These are phyloP conservation scores for Pterocarpus macrocarpus DNA, from an alignment of 306 rosid species.

Conservation along the genomic window DNA sequence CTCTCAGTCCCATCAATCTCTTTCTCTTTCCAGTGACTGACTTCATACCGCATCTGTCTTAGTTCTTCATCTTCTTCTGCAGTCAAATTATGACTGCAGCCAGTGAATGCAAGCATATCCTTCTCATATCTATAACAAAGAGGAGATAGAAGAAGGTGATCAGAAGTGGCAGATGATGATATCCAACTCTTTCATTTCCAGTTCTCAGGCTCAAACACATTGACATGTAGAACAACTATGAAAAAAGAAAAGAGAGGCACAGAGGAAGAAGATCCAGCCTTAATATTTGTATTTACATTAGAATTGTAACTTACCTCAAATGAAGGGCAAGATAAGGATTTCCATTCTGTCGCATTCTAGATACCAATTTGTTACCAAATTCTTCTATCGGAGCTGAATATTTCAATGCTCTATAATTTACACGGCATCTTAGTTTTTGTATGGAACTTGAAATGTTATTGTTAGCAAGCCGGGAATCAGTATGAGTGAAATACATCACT, in stretches of 20 bases:
- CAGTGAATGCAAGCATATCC: slow-evolving; percentile 99
- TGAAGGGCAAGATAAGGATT: slow-evolving; percentile 89
- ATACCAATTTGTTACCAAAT: slow-evolving; percentile 75
- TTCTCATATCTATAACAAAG: slow-evolving; percentile 81
- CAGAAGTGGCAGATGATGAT: neutral
- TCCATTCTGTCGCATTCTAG: slow-evolving; percentile 83
- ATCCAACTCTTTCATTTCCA: slow-evolving; percentile 22
- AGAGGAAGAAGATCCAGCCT: neutral
- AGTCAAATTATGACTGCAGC: slow-evolving; percentile 93
- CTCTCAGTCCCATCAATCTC: slow-evolving; percentile 95
- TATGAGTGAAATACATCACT: slow-evolving; percentile 88
- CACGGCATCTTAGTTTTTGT: slow-evolving; percentile 90
- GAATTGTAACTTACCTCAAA: slow-evolving; percentile 74
- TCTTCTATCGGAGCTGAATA: slow-evolving; percentile 89
- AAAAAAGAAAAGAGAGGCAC: neutral
- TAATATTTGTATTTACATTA: slow-evolving; percentile 36
- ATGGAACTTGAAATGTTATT: slow-evolving; percentile 73
- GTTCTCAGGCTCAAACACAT: slow-evolving; percentile 11
- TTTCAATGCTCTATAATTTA: slow-evolving; percentile 85
- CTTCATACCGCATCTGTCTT: slow-evolving; percentile 86
- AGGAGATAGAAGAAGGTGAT: slow-evolving; percentile 19
- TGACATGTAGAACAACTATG: neutral
- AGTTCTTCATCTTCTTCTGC: slow-evolving; percentile 86
- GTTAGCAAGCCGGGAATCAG: slow-evolving; percentile 91
- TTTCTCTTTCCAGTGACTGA: slow-evolving; percentile 98